These are phyloP conservation scores for Musa acuminata DNA, from an alignment of 176 grass and related monocot genomes.

Conservation along the genomic window DNA sequence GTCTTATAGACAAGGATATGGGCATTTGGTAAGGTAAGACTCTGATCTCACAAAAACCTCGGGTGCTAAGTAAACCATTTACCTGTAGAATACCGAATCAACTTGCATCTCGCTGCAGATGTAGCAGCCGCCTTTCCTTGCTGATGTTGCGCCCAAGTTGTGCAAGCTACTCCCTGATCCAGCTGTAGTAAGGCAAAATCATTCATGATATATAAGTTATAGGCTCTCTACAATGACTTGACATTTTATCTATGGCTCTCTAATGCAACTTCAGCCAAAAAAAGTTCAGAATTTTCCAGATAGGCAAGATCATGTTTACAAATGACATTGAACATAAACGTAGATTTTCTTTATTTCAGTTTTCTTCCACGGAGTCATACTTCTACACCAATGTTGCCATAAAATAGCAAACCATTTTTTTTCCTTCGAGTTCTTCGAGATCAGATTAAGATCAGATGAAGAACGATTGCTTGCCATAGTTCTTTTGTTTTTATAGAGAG, in stretches of 20 bases:
- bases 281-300: too few relatives aligned
- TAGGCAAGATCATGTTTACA: too few relatives aligned
- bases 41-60: neutral
- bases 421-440: too few relatives aligned
- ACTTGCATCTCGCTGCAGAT: constrained; percentile 66
- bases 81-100: constrained; percentile 92
- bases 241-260: neutral
- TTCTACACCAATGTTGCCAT: too few relatives aligned
- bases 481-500: too few relatives aligned
- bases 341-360: too few relatives aligned
- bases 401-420: too few relatives aligned
- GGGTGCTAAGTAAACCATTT: neutral
- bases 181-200: constrained; percentile 23
- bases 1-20: neutral
- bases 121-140: constrained; percentile 44
- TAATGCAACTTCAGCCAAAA: too few relatives aligned
- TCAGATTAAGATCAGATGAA: too few relatives aligned
- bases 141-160: constrained; percentile 24
- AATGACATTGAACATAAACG: too few relatives aligned
- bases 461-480: too few relatives aligned
- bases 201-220: neutral
- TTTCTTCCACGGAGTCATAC: too few relatives aligned
- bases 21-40: neutral
- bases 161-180: constrained; percentile 30
- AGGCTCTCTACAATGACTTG: neutral